These are phyloP conservation scores for Alternaria triticina DNA, from an alignment of 2,329 filamentous ascomycete genomes.

Conservation along the genomic window DNA sequence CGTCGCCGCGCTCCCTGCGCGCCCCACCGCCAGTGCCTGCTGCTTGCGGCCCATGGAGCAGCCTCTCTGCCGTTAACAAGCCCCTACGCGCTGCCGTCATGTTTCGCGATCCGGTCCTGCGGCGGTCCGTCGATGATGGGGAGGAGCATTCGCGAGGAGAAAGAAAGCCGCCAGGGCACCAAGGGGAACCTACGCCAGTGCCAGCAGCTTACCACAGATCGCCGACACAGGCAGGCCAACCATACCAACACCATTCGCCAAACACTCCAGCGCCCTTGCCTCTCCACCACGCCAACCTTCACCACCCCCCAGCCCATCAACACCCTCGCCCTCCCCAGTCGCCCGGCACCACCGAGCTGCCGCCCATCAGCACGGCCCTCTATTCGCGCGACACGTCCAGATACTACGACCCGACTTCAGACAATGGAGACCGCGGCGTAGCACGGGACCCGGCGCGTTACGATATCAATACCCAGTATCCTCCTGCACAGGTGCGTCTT, in stretches of 20 bases:
- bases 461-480: conserved; percentile 35
- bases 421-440: conserved; percentile 49
- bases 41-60: conserved; percentile 20
- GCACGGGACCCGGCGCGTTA: conserved; percentile 41
- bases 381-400: conserved; percentile 51
- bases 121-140: conserved; percentile 39
- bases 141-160: conserved; percentile 36
- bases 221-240: conserved; percentile 46
- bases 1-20: conserved; percentile 8
- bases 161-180: conserved; percentile 44
- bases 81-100: conserved; percentile 22
- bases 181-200: conserved; percentile 37
- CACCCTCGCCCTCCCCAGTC: conserved; percentile 24
- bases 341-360: conserved; percentile 49
- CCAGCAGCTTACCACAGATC: conserved; percentile 47
- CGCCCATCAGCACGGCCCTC: conserved; percentile 48
- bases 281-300: conserved; percentile 36
- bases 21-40: conserved; percentile 9
- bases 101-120: conserved; percentile 41
- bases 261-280: conserved; percentile 43
- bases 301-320: conserved; percentile 27
- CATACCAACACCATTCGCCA: conserved; percentile 45
- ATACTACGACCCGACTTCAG: conserved; percentile 59
- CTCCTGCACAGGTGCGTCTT: conserved; percentile 35
- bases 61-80: conserved; percentile 1